These are phyloP conservation scores for Arctostaphylos glauca DNA, from an alignment of 148 eudicot genomes.

Conservation along the genomic window DNA sequence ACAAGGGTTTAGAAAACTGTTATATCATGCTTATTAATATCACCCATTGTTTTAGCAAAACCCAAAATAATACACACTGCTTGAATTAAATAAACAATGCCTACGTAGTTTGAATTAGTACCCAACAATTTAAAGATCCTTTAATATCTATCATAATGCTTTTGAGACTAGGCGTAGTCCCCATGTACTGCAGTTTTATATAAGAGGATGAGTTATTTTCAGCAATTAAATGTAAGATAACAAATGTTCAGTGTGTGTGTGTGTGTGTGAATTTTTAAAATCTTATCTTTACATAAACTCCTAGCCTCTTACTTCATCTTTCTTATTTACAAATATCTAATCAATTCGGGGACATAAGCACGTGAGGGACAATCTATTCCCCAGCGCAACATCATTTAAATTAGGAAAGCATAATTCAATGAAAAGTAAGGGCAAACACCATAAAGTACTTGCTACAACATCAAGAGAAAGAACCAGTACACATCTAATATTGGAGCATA, in stretches of 20 bases:
- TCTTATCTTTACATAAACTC: not conserved
- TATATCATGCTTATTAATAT: not conserved
- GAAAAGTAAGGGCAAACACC: slow-evolving; percentile 1
- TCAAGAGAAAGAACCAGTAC: not conserved
- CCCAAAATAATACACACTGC: not conserved
- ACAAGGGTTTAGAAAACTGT: not conserved
- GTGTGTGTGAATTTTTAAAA: not conserved
- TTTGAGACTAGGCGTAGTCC: no score
- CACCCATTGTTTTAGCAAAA: not conserved
- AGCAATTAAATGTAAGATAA: no score
- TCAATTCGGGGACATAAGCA: not conserved
- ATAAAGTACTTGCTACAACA: not conserved
- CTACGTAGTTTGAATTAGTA: not conserved
- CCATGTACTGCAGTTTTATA: no score
- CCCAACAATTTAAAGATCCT: not conserved
- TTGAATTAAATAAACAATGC: not conserved
- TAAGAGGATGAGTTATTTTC: no score
- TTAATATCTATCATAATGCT: no score
- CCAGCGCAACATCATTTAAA: not conserved
- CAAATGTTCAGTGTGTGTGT: not conserved
- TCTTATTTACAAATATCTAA: not conserved
- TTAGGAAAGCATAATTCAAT: not conserved
- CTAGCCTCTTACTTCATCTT: not conserved
- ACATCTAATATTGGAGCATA: not conserved
- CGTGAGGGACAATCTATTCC: not conserved